Base-by-base conservation (phyloP, 805 yeast genomes). In the Zygosaccharomyces bailii region DNA sequence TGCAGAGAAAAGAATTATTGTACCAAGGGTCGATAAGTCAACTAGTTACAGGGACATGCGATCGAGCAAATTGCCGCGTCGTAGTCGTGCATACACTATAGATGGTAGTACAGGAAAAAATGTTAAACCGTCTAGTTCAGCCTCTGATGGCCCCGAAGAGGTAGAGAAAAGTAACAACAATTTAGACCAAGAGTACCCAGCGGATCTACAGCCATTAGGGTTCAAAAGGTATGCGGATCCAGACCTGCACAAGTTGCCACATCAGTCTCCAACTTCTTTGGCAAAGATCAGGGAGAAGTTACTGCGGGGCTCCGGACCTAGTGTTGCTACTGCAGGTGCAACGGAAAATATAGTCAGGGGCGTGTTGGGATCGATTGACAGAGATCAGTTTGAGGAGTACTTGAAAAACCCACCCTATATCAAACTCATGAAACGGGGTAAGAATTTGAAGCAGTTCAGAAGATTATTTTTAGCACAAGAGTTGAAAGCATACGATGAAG, bases 401-500 rank as follows among this genome's bases (percentile, higher is more conserved):
- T 59, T 79, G 20, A 63, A 67, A 24, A 66, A 74, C 27, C 84
- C 87, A n/a, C 75, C 72, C 45, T 76, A 81, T 59, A 68, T 80
- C 34, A 76, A 73, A 54, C 65, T 74, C 6, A 70, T 70, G 50
- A 72, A 72, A 45, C 74, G 70, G 47, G 71, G 75, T 41, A 71
- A 69, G 43, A 66, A 68, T 27, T 64, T 79, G 19, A 76, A 67
- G 31, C 68, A 72, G 4, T 68, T 78, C 45, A 69, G 73, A 44
- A 70, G 80, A 50, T 58, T 82, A 44, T 81, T 83, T 44, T 59
- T 83, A 31, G 85, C 87, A 0, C 91, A 84, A 57, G 88, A 83
- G 56, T 61, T 82, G 45, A 67, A 67, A 40, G 57, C 57, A 3
- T 37, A 39, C n/a, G 56, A 55, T 34, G 46, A 38, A 29, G 43